Evolutionary conservation across 139 green algal species (phyloP), one percentile per base, ranked within the genome.

Genomic region (Chlamydomonas schloesseri): DNA sequence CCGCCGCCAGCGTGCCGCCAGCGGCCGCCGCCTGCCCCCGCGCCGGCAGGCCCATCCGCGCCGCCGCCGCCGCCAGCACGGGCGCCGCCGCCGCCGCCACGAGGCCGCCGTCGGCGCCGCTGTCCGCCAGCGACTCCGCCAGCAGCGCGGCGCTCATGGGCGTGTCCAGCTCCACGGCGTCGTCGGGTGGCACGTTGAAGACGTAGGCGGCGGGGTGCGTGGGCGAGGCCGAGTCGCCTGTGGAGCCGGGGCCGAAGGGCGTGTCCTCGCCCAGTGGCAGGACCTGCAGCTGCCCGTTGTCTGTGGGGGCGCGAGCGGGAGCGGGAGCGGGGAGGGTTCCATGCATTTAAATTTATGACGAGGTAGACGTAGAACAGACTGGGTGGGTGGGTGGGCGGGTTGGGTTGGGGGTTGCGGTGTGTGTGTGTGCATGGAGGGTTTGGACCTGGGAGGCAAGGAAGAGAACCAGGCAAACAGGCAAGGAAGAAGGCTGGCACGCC

Each of bases 101-200:
- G 10, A 64, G 57, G 10, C 57, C 57, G 23, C 57, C 57, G 57
- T 23, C 57, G 57, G 57, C 57, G 57, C 57, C 57, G 57, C 11
- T 64, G 20, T 23, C 57, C 9, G 57, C 57, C 10, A 23, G 42
- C 42, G 5, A 8, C 42, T 50, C 58, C 37, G 64, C 64, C 78
- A 55, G 37, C 28, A 84, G n/a, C 6, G 34, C 60, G 10, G 76
- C 76, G 5, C n/a, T 33, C 26, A 24, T 26, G 10, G 24, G 69
- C 46, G 65, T n/a, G 6, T 28, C 18, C 78, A 84, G 64, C 62
- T 84, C 64, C 42, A 75, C 64, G 29, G 46, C 46, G 23, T 84
- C 64, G 37, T 84, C 78, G 5, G 78, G 64, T 23, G 78, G 64
- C 42, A 74, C 42, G 65, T 67, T 50, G 36, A 34, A 73, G 0